These are phyloP conservation scores for Eremomyces bilateralis DNA, from an alignment of 495 filamentous ascomycete genomes.

Conservation along the genomic window DNA sequence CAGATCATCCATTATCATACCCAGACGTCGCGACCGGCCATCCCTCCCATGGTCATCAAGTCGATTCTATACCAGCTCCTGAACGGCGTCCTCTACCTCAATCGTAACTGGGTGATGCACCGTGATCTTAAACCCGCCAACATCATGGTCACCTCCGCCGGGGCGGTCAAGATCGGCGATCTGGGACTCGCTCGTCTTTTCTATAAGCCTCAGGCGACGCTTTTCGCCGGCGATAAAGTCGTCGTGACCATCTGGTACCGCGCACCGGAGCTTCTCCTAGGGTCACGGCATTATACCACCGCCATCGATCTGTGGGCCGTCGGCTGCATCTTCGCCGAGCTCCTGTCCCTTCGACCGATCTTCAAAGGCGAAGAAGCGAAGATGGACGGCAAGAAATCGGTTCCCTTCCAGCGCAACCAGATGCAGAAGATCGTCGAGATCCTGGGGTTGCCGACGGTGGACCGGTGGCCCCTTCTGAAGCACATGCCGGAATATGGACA, in stretches of 20 bases:
- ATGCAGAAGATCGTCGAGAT: slow-evolving; percentile 98
- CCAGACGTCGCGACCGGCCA: slow-evolving; percentile 63
- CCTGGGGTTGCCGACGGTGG: slow-evolving; percentile 72
- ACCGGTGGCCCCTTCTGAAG: slow-evolving; percentile 64
- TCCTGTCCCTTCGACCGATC: slow-evolving; percentile 76
- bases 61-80: slow-evolving; percentile 87
- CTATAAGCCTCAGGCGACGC: slow-evolving; percentile 73
- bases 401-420: slow-evolving; percentile 93
- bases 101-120: slow-evolving; percentile 93
- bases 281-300: slow-evolving; percentile 81
- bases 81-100: slow-evolving; percentile 83
- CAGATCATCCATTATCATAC: slow-evolving; percentile 98
- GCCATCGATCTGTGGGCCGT: slow-evolving; percentile 96
- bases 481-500: slow-evolving; percentile 68
- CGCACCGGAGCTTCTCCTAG: slow-evolving; percentile 80
- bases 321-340: slow-evolving; percentile 92
- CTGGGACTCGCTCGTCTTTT: slow-evolving; percentile 81
- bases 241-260: slow-evolving; percentile 99
- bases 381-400: slow-evolving; percentile 93
- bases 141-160: slow-evolving; percentile 85
- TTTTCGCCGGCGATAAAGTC: slow-evolving; percentile 92
- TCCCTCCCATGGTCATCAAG: slow-evolving; percentile 71
- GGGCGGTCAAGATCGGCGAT: slow-evolving; percentile 85
- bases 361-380: slow-evolving; percentile 99
- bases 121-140: slow-evolving; percentile 95